Evolutionary conservation across 2,329 filamentous ascomycete species (phyloP).

Genomic region (Apiospora hydei): DNA sequence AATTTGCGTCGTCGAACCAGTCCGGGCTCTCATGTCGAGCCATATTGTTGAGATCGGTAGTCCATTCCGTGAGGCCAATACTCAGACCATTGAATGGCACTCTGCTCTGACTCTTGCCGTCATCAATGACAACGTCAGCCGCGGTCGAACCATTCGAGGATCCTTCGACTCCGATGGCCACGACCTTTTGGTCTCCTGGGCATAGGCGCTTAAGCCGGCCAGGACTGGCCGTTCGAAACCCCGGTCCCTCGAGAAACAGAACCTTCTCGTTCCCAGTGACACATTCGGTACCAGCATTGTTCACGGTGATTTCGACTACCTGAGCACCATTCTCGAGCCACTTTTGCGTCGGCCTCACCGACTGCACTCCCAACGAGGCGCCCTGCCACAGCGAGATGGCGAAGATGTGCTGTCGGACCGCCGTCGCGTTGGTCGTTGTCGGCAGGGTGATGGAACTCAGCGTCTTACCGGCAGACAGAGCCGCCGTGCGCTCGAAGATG

Average conservation of each 20-base stretch:
- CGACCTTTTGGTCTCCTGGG: constrained; percentile 48
- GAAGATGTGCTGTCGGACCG: constrained; percentile 48
- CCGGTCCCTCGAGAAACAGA: constrained; percentile 39
- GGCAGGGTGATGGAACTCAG: constrained; percentile 51
- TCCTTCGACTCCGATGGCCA: constrained; percentile 43
- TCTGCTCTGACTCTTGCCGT: constrained; percentile 27
- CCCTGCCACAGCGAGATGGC: constrained; percentile 44
- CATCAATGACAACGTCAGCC: constrained; percentile 30
- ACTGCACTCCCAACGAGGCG: constrained; percentile 41
- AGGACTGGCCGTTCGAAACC: constrained; percentile 51
- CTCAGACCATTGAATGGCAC: constrained; percentile 34
- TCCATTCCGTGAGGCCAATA: constrained; percentile 43
- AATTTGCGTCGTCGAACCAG: constrained; percentile 62
- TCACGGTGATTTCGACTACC: constrained; percentile 46
- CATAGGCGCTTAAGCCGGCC: constrained; percentile 45
- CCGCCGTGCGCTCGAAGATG: constrained; percentile 53
- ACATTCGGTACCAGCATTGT: constrained; percentile 46
- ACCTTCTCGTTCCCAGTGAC: constrained; percentile 38
- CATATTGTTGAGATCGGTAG: constrained; percentile 40
- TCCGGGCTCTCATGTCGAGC: constrained; percentile 49
- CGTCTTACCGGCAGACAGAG: constrained; percentile 46
- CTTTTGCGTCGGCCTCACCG: constrained; percentile 48
- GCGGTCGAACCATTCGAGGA: constrained; percentile 33
- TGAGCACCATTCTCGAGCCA: constrained; percentile 42
- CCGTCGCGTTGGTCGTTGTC: constrained; percentile 43